Evolutionary conservation across 176 grass and related monocot species (phyloP), one percentile per base, ranked within the genome.

Genomic region (Phragmites australis): DNA sequence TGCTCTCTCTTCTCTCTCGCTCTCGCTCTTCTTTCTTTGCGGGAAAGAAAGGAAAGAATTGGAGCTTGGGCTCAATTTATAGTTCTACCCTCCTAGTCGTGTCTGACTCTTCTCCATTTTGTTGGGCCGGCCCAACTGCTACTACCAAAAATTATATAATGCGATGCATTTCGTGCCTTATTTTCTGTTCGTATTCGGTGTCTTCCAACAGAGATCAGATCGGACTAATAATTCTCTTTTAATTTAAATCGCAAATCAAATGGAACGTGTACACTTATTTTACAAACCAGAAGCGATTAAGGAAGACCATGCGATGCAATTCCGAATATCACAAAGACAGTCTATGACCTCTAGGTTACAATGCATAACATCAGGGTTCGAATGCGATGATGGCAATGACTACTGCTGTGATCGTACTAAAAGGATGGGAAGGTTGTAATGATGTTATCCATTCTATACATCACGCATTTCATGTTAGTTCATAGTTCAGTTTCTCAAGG

Each of bases 21-120:
- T 72, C 47, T 32, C 8, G 59, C 13, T 31, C 11, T 82, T 77
- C 65, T 73, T 83, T 79, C 86, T 78, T 89, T 70, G 77, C 0
- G 64, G 8, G 44, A 82, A 89, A 85, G 77, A 80, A 88, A 76
- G 62, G 14, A n/a, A n/a, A 39, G 4, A 0, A 1, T 11, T 19
- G 0, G 48, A 14, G 4, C 32, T 23, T 80, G 78, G 71, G 63
- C 78, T 61, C 49, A 0, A 47, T 30, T 31, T 70, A 23, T 65
- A 27, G 1, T 2, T 3, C 16, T 3, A 16, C 2, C 1, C 26
- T 41, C 14, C 9, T 8, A 3, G 15, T 18, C 8, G 72, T 29
- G 61, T 54, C 23, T 19, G 44, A 62, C 59, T 27, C 11, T 22
- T 37, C 10, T 1, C 45, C 11, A 1, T 10, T 30, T 61, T 42